Evolutionary conservation across 2,329 filamentous ascomycete species (phyloP).

Genomic region (Chaetomium globosum): DNA sequence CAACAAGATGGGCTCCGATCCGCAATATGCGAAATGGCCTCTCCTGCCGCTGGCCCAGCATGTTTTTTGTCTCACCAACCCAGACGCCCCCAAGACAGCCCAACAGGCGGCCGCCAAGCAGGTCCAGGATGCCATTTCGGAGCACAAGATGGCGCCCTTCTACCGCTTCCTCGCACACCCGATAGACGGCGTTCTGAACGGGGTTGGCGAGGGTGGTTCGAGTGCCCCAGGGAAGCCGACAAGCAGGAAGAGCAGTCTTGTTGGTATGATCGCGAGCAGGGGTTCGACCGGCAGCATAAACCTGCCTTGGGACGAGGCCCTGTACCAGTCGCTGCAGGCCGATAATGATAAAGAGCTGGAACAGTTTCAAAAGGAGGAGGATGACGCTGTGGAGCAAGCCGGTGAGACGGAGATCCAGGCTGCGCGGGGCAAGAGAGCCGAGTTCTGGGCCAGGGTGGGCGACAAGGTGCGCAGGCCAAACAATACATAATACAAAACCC

Average conservation of each 20-base stretch:
- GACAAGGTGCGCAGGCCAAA: conserved; percentile 71
- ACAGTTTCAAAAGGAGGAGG: conserved; percentile 79
- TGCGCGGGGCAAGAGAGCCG: conserved; percentile 89
- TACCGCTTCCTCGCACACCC: conserved; percentile 85
- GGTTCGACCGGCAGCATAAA: conserved; percentile 65
- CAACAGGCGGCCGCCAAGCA: conserved; percentile 73
- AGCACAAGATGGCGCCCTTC: conserved; percentile 85
- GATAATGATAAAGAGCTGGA: conserved; percentile 80
- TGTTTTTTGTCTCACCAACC: conserved; percentile 84
- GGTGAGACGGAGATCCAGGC: conserved; percentile 94
- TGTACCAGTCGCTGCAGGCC: conserved; percentile 76
- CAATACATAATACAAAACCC: not conserved
- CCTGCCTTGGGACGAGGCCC: conserved; percentile 85
- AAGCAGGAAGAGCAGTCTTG: conserved; percentile 69
- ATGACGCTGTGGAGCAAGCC: conserved; percentile 92
- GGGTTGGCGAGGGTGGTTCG: conserved; percentile 64
- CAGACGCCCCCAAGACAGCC: conserved; percentile 64
- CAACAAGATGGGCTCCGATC: conserved; percentile 74
- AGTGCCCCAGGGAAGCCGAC: conserved; percentile 58
- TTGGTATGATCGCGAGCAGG: conserved; percentile 75
- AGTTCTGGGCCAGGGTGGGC: conserved; percentile 93
- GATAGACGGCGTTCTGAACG: conserved; percentile 78
- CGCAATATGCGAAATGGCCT: conserved; percentile 83
- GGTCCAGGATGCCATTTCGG: conserved; percentile 78
- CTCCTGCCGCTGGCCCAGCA: conserved; percentile 80